Evolutionary conservation across 108 stramenopile species (phyloP), one percentile per base, ranked within the genome.

Genomic region (Asterionellopsis glacialis): DNA sequence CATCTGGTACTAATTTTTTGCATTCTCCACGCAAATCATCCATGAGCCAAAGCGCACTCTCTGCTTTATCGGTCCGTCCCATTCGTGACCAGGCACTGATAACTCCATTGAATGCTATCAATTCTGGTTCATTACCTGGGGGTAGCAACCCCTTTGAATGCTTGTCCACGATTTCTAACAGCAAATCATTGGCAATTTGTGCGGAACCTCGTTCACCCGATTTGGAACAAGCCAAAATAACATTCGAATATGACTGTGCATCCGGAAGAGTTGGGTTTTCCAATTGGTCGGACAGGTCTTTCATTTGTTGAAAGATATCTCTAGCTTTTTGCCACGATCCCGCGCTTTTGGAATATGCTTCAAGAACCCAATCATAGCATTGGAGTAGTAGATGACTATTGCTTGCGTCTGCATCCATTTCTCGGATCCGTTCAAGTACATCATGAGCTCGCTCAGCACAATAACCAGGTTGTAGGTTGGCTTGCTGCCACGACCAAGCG

Each of bases 401-500:
- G 33, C 33, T 33, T n/a, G n/a, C 33, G 33, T 33, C 33, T 33
- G 33, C 7, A 51, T 47, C 33, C 62, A 19, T 27, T 69, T 24
- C 45, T 60, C 60, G 2, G 19, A 25, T n/a, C 5, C 26, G 16
- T 12, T 80, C 51, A 27, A 70, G 45, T 39, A 64, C 23, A 7
- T 55, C 61, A 19, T 68, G 43, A 9, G 79, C 79, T 53, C 57
- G 61, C 39, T 27, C 24, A 1, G 70, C 73, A 55, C 79, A 80
- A 25, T 71, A 51, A 6, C 64, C 56, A 12, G 43, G 51, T 48
- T 57, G 22, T 2, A 51, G 28, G 55, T 72, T 80, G 9, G 65
- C 74, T 61, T 80, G 79, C 39, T 80, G 73, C 73, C 79, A 75
- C 11, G 79, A 60, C 70, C 65, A 70, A 16, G 79, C 74, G 48